Evolutionary conservation across 352 stramenopile genomes (phyloP).

Genomic region (Globisporangium echinulatum): DNA sequence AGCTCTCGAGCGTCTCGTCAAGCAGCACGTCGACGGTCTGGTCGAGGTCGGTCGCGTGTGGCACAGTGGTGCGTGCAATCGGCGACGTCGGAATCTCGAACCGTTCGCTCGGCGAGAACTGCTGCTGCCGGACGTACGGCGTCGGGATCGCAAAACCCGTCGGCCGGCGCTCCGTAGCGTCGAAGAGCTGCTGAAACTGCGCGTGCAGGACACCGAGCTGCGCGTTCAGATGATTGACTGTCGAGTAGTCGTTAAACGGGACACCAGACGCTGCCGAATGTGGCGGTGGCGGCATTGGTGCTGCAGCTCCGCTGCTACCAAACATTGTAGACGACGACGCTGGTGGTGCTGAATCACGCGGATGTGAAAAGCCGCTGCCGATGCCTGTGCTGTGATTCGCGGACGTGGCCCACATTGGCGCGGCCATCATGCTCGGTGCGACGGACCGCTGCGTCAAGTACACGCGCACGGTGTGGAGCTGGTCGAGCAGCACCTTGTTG

Average conservation of each 20-base stretch:
- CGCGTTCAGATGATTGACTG: constrained; percentile 37
- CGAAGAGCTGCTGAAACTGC: constrained; percentile 57
- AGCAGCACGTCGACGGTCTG: constrained; percentile 26
- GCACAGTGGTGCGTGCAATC: not conserved
- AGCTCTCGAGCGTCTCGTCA: constrained; percentile 20
- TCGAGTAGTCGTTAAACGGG: constrained; percentile 23
- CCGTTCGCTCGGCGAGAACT: constrained; percentile 28
- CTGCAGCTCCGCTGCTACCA: too few relatives aligned
- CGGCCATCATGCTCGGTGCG: constrained; percentile 7
- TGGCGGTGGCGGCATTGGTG: not conserved
- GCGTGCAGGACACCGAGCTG: constrained; percentile 45
- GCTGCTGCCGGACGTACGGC: not conserved
- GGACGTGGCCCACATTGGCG: not conserved
- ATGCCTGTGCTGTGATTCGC: not conserved
- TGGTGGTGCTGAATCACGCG: not conserved
- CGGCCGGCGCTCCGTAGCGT: constrained; percentile 23
- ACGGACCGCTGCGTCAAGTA: constrained; percentile 48
- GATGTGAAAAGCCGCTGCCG: not conserved
- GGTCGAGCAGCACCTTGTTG: constrained; percentile 53
- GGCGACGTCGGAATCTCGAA: constrained; percentile 33
- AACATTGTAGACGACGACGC: not conserved
- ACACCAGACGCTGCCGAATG: not conserved
- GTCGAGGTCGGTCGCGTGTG: constrained; percentile 12
- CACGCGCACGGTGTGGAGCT: constrained; percentile 49
- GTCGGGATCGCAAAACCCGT: constrained; percentile 1